phyloP scores from a whole-genome alignment of 306 rosid species.

The Corylus heterophylla region DNA sequence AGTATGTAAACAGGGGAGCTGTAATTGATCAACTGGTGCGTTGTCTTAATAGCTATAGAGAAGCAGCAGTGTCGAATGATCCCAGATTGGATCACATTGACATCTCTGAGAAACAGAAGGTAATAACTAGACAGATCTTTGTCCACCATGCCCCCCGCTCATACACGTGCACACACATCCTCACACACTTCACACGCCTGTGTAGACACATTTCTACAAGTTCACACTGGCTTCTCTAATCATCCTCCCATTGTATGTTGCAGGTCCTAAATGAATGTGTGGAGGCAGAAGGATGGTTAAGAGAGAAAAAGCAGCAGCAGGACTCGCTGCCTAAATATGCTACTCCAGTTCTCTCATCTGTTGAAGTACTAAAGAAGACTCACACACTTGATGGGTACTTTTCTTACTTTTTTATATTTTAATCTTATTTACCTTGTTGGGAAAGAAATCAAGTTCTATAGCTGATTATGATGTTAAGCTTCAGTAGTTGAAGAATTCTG shows the following conservation, averaged over 20 bases:
- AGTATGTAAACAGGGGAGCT: conserved; percentile 64
- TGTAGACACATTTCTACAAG: background rate
- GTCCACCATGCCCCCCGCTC: background rate
- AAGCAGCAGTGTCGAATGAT: conserved; percentile 71
- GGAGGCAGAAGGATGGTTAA: conserved; percentile 88
- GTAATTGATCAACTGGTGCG: conserved; percentile 57
- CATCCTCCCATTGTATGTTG: background rate
- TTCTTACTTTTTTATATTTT: background rate
- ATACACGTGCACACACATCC: too few species aligned
- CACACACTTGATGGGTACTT: conserved; percentile 79
- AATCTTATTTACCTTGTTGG: background rate
- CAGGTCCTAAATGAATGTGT: conserved; percentile 81
- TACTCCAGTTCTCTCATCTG: conserved; percentile 62
- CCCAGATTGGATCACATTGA: conserved; percentile 90
- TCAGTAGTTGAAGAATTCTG: background rate
- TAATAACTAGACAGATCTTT: conserved; percentile 12
- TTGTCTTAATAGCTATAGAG: conserved; percentile 74
- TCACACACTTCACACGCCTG: background rate
- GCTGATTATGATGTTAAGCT: background rate
- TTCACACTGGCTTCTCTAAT: background rate
- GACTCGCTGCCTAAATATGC: conserved; percentile 76
- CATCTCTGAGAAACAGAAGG: conserved; percentile 76
- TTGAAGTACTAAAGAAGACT: conserved; percentile 83
- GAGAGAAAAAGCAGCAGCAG: conserved; percentile 79
- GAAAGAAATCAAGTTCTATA: background rate